These are phyloP conservation scores for Cytospora piceae DNA, from an alignment of 2,329 filamentous ascomycete genomes.

Conservation along the genomic window DNA sequence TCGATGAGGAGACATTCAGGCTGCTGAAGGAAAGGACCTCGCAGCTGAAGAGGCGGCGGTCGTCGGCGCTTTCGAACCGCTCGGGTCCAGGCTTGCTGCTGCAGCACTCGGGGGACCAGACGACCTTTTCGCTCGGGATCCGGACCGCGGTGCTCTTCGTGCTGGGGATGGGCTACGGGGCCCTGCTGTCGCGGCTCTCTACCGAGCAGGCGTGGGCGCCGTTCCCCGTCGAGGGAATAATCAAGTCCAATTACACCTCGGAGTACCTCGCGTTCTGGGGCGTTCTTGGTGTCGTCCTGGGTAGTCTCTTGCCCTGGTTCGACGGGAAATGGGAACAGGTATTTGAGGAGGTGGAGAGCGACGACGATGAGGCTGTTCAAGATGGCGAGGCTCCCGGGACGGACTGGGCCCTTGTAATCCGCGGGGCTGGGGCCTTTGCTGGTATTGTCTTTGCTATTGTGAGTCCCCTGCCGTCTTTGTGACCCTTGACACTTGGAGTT, in stretches of 20 bases:
- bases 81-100: slow-evolving; percentile 20
- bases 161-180: slow-evolving; percentile 82
- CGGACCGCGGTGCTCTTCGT: slow-evolving; percentile 71
- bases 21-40: slow-evolving; percentile 48
- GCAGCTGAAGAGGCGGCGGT: slow-evolving; percentile 39
- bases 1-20: slow-evolving; percentile 50
- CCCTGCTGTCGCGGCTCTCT: slow-evolving; percentile 79
- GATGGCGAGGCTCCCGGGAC: slow-evolving; percentile 49
- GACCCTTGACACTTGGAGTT: background rate
- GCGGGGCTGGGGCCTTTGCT: slow-evolving; percentile 63
- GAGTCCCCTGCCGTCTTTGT: slow-evolving; percentile 44
- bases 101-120: slow-evolving; percentile 33
- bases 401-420: slow-evolving; percentile 72
- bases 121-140: slow-evolving; percentile 55
- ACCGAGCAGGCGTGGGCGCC: slow-evolving; percentile 67
- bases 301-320: slow-evolving; percentile 81
- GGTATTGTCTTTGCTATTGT: slow-evolving; percentile 75
- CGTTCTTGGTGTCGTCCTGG: slow-evolving; percentile 73
- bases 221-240: slow-evolving; percentile 56
- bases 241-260: slow-evolving; percentile 55
- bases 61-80: slow-evolving; percentile 39
- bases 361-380: slow-evolving; percentile 37
- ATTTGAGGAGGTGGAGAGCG: slow-evolving; percentile 40
- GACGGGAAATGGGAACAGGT: slow-evolving; percentile 73
- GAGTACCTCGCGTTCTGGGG: slow-evolving; percentile 83